A percentile compares a stretch with the other conserved stretches of the same genome.
Conservation (phyloP, 2,329 filamentous ascomycete species). For the Coleophoma cylindrospora region DNA sequence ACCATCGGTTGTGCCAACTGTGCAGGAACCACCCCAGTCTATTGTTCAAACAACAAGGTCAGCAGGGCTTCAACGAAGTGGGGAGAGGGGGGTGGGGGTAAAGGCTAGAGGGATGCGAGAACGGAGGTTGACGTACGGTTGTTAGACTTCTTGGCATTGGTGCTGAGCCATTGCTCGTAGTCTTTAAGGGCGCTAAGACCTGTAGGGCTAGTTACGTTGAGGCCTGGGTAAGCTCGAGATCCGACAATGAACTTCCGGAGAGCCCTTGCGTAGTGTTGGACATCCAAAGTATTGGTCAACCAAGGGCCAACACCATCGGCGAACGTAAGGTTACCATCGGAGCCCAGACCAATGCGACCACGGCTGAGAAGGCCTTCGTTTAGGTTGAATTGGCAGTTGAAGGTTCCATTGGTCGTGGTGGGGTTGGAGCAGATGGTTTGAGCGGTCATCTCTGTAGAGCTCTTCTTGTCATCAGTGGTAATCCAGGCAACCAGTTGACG, state of each 20-base stretch:
- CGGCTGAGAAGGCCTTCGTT: background rate
- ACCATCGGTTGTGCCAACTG: background rate
- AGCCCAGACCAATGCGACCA: background rate
- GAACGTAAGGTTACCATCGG: background rate
- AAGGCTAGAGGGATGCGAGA: constrained; percentile 2
- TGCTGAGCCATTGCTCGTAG: background rate
- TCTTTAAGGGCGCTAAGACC: background rate
- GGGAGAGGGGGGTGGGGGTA: constrained; percentile 1
- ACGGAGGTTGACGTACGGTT: background rate
- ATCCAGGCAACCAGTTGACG: background rate
- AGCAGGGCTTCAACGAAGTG: background rate
- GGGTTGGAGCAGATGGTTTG: background rate
- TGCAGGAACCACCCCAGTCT: constrained; percentile 1
- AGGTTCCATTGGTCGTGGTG: background rate
- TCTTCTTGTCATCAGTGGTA: background rate
- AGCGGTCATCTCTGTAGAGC: background rate
- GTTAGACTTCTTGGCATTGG: background rate
- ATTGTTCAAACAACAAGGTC: constrained; percentile 20
- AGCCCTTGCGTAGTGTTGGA: background rate
- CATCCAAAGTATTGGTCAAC: background rate
- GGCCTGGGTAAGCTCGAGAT: background rate
- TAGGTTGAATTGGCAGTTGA: background rate
- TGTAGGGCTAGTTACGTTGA: background rate
- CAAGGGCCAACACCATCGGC: background rate
- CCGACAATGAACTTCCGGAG: background rate